Conservation (phyloP, 345 rosid species). For the Cardamine occulta region DNA sequence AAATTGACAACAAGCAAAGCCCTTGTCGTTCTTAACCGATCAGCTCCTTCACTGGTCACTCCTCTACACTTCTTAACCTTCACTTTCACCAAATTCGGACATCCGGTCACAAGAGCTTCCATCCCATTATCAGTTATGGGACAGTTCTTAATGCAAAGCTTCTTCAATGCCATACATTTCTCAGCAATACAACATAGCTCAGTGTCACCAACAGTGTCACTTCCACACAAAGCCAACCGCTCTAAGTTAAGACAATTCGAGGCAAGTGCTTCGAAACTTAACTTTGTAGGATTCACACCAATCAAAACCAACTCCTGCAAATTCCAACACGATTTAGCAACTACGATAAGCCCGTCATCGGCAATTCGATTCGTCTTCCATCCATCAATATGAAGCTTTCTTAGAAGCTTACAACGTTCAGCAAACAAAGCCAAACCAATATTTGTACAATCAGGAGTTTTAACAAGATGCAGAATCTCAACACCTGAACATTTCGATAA, state of each 20-base stretch:
- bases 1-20: conserved; percentile 61
- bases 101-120: conserved; percentile 71
- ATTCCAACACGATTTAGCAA: conserved; percentile 63
- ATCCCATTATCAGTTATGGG: conserved; percentile 68
- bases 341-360: conserved; percentile 62
- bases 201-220: conserved; percentile 70
- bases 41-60: conserved; percentile 64
- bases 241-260: conserved; percentile 68
- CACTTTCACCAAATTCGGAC: conserved; percentile 79
- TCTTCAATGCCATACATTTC: conserved; percentile 71
- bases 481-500: conserved; percentile 62
- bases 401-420: conserved; percentile 61
- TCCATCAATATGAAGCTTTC: conserved; percentile 47
- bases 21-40: conserved; percentile 54
- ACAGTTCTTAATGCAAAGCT: conserved; percentile 75
- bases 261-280: conserved; percentile 61
- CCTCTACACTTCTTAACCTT: conserved; percentile 84
- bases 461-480: conserved; percentile 74
- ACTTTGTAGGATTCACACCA: conserved; percentile 66
- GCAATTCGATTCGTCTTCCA: conserved; percentile 69
- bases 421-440: conserved; percentile 55
- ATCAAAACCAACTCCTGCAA: conserved; percentile 77
- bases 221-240: conserved; percentile 74
- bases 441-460: conserved; percentile 73
- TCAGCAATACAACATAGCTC: conserved; percentile 70